phyloP scores from a whole-genome alignment of 2,329 filamentous ascomycete species.

The Alternaria sp. region DNA sequence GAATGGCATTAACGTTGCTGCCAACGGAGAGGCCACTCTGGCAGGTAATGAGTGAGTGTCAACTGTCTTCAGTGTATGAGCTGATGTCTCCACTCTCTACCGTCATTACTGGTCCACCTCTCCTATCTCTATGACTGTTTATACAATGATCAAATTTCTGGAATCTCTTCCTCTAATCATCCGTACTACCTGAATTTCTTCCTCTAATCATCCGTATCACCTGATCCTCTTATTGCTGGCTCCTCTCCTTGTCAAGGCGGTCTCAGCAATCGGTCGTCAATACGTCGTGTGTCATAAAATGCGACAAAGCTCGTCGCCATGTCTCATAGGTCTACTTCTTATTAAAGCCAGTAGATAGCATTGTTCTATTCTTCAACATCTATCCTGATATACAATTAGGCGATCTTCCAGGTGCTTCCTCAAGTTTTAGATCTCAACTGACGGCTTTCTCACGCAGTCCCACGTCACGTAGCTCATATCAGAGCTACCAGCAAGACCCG shows the following conservation, averaged over 20 bases:
- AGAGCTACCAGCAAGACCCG: neutral
- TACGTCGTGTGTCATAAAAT: neutral
- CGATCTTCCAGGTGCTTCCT: neutral
- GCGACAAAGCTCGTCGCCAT: neutral
- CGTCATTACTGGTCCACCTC: neutral
- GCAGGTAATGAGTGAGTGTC: conserved; percentile 29
- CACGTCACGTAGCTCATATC: neutral
- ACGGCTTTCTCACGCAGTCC: neutral
- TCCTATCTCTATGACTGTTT: neutral
- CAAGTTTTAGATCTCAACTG: neutral
- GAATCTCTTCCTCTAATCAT: neutral
- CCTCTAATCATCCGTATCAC: neutral
- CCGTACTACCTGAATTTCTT: neutral
- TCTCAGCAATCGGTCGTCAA: neutral
- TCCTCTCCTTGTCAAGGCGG: neutral
- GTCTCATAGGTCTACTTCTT: neutral
- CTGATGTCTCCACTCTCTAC: neutral
- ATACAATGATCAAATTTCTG: neutral
- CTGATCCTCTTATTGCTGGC: neutral
- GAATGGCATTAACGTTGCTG: conserved; percentile 45
- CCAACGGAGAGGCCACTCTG: conserved; percentile 36
- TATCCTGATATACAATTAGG: neutral
- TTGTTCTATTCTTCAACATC: neutral
- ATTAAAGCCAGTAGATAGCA: neutral
- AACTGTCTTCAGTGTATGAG: neutral